These are phyloP conservation scores for Cladophialophora yegresii DNA, from an alignment of 2,329 filamentous ascomycete species.

Conservation along the genomic window DNA sequence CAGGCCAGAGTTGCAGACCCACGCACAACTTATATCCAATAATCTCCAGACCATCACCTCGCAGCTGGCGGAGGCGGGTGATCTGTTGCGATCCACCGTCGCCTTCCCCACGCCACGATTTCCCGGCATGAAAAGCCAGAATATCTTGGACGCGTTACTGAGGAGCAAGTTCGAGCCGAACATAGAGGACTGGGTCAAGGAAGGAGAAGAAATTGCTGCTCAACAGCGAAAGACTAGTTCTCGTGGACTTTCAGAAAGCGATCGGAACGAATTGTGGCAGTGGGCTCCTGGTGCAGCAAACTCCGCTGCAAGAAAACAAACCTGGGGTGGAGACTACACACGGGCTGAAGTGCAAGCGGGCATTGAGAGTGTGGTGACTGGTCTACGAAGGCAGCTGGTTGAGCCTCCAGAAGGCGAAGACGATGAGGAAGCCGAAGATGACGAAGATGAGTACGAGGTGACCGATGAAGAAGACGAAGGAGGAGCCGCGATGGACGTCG, in stretches of 20 bases:
- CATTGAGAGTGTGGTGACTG: constrained; percentile 70
- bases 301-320: constrained; percentile 48
- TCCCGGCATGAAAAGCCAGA: constrained; percentile 68
- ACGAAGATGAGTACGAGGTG: constrained; percentile 52
- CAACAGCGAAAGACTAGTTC: constrained; percentile 26
- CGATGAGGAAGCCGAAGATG: constrained; percentile 56
- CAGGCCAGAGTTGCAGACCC: constrained; percentile 72
- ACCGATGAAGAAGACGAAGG: constrained; percentile 55
- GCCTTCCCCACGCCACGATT: constrained; percentile 76
- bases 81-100: constrained; percentile 69
- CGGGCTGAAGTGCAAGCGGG: constrained; percentile 68
- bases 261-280: constrained; percentile 63
- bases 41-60: constrained; percentile 69
- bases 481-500: constrained; percentile 48
- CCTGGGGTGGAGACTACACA: constrained; percentile 69
- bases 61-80: constrained; percentile 64
- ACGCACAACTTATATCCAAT: constrained; percentile 68
- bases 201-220: constrained; percentile 57
- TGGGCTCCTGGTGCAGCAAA: constrained; percentile 56
- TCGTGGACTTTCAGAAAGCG: constrained; percentile 46
- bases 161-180: constrained; percentile 81
- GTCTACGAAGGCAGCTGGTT: constrained; percentile 60
- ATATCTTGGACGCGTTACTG: constrained; percentile 67
- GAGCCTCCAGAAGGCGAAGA: constrained; percentile 53
- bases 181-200: constrained; percentile 71